Percentiles rank a stretch among this genome's conserved stretches.
Conservation (phyloP, 2,329 filamentous ascomycete species). For the Immersiporthe knoxdaviesiana region DNA sequence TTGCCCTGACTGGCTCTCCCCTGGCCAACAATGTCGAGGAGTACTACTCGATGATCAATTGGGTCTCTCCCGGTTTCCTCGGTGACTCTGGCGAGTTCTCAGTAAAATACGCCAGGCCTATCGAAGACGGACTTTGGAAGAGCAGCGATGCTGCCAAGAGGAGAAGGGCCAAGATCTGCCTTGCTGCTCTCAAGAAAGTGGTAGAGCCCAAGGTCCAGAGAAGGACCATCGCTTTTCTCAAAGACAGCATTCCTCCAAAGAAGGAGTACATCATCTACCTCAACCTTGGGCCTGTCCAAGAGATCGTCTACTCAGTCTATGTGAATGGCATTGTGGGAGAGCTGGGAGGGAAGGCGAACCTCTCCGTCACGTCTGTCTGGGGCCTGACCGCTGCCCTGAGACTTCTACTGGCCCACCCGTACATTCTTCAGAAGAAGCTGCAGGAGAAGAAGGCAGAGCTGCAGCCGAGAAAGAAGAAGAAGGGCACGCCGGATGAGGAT, state of each 20-base stretch:
- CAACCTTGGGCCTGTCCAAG: slow-evolving; percentile 69
- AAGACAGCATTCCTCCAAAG: slow-evolving; percentile 71
- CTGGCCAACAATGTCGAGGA: slow-evolving; percentile 83
- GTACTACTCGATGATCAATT: slow-evolving; percentile 86
- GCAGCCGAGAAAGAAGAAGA: neutral
- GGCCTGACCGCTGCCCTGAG: slow-evolving; percentile 48
- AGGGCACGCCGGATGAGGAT: neutral
- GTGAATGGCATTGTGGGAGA: neutral
- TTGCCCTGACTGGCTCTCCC: slow-evolving; percentile 86
- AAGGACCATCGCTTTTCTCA: slow-evolving; percentile 67
- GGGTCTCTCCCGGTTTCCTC: slow-evolving; percentile 80
- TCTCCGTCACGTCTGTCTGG: slow-evolving; percentile 33
- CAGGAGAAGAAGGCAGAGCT: slow-evolving; percentile 29
- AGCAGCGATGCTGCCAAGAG: slow-evolving; percentile 64
- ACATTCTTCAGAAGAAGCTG: slow-evolving; percentile 48
- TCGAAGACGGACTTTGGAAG: slow-evolving; percentile 69
- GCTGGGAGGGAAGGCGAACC: neutral
- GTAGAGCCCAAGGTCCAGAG: slow-evolving; percentile 80
- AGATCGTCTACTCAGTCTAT: slow-evolving; percentile 60
- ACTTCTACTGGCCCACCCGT: slow-evolving; percentile 57
- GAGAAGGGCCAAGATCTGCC: slow-evolving; percentile 64
- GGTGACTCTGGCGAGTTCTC: slow-evolving; percentile 71
- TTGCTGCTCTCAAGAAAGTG: slow-evolving; percentile 71
- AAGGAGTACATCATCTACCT: slow-evolving; percentile 81
- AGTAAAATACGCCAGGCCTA: slow-evolving; percentile 71